phyloP scores from a whole-genome alignment of 768 basidiomycete species.

The Neoboletus subvelutipes region DNA sequence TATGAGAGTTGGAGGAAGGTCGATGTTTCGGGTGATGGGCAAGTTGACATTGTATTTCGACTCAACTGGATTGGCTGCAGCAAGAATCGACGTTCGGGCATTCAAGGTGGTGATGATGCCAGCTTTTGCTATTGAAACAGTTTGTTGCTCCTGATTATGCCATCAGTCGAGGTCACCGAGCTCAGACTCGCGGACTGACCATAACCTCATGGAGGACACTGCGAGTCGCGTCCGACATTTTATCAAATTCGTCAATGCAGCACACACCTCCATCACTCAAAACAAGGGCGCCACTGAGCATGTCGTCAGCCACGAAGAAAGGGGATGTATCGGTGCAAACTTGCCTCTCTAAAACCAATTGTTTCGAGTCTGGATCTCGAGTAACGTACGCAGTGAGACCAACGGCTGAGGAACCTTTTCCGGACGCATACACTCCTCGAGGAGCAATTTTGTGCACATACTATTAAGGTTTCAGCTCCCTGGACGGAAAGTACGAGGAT shows the following conservation, averaged over 20 bases:
- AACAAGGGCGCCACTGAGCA: slow-evolving; percentile 81
- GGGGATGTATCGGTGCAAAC: slow-evolving; percentile 8
- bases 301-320: slow-evolving; percentile 5
- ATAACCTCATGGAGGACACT: slow-evolving; percentile 99
- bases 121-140: slow-evolving; percentile 97
- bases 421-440: slow-evolving; percentile 95
- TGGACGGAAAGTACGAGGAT: not conserved
- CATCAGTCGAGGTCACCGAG: not conserved
- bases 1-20: slow-evolving; percentile 95
- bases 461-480: slow-evolving; percentile 38
- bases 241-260: slow-evolving; percentile 99
- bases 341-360: slow-evolving; percentile 93
- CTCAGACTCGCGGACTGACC: slow-evolving; percentile 45
- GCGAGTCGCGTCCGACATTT: slow-evolving; percentile 97
- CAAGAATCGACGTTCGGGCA: slow-evolving; percentile 95
- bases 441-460: slow-evolving; percentile 99
- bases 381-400: slow-evolving; percentile 99
- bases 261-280: slow-evolving; percentile 96
- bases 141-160: slow-evolving; percentile 90
- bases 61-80: slow-evolving; percentile 96
- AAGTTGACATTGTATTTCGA: slow-evolving; percentile 91
- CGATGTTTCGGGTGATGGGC: slow-evolving; percentile 94
- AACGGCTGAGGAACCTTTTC: slow-evolving; percentile 97
- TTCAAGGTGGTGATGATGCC: slow-evolving; percentile 99
- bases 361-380: slow-evolving; percentile 96